Evolutionary conservation across 148 eudicot species (phyloP), one percentile per base, ranked within the genome.

Genomic region (Suaeda aralocaspica): DNA sequence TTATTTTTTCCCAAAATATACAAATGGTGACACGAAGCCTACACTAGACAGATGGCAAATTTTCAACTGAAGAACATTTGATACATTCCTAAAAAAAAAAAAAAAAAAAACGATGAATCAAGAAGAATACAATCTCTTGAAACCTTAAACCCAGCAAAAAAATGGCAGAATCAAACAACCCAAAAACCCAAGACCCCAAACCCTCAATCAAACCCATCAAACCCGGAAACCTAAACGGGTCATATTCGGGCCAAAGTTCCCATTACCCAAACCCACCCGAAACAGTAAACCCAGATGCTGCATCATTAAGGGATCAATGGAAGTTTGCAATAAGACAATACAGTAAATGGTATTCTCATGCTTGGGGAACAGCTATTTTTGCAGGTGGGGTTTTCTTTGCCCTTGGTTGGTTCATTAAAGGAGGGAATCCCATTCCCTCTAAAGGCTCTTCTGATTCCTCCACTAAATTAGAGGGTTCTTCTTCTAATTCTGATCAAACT

Each of bases 321-420:
- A 82, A 76, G 79, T 92, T 68, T 68, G 98, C 98, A 1, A 86
- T 82, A 13, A 82, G 80, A 74, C 96, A 90, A 78, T 92, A 90
- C 84, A 87, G 94, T 65, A 80, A 70, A 67, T 94, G 99, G 99
- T 94, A 94, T 72, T 87, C 97, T 14, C 92, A 89, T 29, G 99
- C 99, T 18, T 94, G 99, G 99, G 99, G 99, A 9, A 84, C 96
- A 19, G 99, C 99, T 63, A 94, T 91, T 60, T 84, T 94, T 33
- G 99, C 99, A 8, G 99, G 99, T 4, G 78, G 81, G 10, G 87
- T 97, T 8, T 91, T 91, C 72, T 94, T 89, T 72, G 99, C 99
- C 33, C 88, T 91, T 18, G 99, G 99, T 66, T 94, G 99, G 99
- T 31, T 89, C 70, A 84, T 91, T 50, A 94, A 91, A 64, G 97